Base-by-base conservation (phyloP, 2,329 filamentous ascomycete species). In the Cryphonectria nitschkei region DNA sequence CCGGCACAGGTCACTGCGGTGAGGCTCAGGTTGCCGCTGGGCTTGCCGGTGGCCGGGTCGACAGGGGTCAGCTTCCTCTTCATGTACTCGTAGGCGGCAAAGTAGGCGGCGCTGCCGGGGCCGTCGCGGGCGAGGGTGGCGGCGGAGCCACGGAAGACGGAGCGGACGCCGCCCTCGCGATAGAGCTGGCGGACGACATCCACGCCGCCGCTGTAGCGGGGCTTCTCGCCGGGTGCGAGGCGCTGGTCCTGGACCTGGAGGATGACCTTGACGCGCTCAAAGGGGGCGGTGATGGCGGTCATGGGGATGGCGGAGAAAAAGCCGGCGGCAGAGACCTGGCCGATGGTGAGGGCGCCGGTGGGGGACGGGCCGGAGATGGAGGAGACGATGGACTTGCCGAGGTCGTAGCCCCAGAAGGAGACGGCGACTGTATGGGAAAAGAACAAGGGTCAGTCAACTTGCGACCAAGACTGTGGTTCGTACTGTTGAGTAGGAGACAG, bases 251-350 rank as follows among this genome's bases (percentile, higher is more conserved):
- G 96, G 75, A 98, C 97, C 82, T 99, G 96, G 1, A 99, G 91
- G 74, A 99, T 94, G 69, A 99, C 95, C 84, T 99, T 99, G 76
- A 99, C 94, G 78, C 96, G 95, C 87, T 99, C 96, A 80, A 99
- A 98, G 73, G 96, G 96, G 5, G 96, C 96, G n/a, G 96, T 98
- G 84, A 99, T 98, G 82, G 93, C 83, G 4, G 96, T 99, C 94
- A 97, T 97, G 78, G 96, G 96, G 72, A 99, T 92, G 73, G 96
- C 96, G 79, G 93, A 97, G 88, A 99, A 97, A 89, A 98, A 98
- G 74, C 96, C 96, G 19, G 96, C 96, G 50, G 93, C 89, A 46
- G 93, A 96, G 82, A 97, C 90, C 82, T 99, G 96, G 60, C 86
- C 92, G 78, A 98, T 94, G 71, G 90, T 90, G 83, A 93, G 93